Conservation (phyloP, 2,329 filamentous ascomycete genomes). For the Colletotrichum incanum region DNA sequence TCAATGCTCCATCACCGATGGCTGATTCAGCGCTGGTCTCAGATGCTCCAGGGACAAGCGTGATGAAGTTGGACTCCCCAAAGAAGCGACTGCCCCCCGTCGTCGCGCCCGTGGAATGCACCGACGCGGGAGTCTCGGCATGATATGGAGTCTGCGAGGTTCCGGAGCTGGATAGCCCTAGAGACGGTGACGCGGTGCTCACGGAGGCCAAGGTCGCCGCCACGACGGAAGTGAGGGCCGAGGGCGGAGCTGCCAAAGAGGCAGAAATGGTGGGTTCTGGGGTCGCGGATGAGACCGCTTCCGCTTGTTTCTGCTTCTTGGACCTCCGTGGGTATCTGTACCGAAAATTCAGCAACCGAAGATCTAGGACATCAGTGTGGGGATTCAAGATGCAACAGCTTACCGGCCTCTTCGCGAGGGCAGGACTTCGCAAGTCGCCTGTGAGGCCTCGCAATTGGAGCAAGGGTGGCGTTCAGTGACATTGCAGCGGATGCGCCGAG, state of each 20-base stretch:
- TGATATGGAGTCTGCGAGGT: constrained; percentile 32
- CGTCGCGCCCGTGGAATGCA: constrained; percentile 10
- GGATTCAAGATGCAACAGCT: not conserved
- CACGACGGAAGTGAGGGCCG: constrained; percentile 23
- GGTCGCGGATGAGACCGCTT: constrained; percentile 7
- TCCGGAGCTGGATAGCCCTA: constrained; percentile 2
- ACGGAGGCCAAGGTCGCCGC: constrained; percentile 29
- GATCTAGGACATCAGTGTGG: too few relatives aligned
- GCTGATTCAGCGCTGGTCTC: constrained; percentile 13
- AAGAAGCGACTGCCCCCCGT: constrained; percentile 50
- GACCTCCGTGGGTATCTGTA: constrained; percentile 43
- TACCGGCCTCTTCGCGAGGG: constrained; percentile 43
- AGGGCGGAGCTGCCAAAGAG: not conserved
- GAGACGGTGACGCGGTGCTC: constrained; percentile 39
- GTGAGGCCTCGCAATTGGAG: constrained; percentile 43
- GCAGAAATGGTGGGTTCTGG: constrained; percentile 3
- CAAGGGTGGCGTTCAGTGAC: constrained; percentile 45
- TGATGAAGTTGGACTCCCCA: constrained; percentile 58
- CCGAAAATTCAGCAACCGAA: not conserved
- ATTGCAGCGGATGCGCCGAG: constrained; percentile 45
- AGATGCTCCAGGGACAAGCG: constrained; percentile 46
- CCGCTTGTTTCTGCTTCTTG: constrained; percentile 27
- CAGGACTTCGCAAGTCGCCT: constrained; percentile 42
- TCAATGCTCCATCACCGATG: constrained; percentile 19
- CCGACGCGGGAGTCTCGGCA: constrained; percentile 30